phyloP scores from a whole-genome alignment of 495 filamentous ascomycete species.

The Podospora anserina region DNA sequence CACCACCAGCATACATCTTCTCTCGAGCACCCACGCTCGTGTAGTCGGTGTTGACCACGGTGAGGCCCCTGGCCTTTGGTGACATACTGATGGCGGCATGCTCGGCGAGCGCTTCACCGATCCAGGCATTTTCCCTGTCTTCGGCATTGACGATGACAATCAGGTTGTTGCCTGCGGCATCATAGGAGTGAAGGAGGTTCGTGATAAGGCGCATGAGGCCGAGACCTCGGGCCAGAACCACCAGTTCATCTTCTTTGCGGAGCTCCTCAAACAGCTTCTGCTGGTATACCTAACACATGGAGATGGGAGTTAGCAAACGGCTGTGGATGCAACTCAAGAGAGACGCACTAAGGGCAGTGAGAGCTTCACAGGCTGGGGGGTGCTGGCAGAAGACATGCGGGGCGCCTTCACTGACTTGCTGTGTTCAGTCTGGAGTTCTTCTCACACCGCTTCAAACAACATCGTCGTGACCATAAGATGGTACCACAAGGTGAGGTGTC shows the following conservation, averaged over 20 bases:
- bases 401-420: conserved; percentile 10
- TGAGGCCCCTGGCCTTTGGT: conserved; percentile 77
- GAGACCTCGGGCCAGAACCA: conserved; percentile 85
- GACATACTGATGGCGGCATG: conserved; percentile 78
- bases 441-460: neutral
- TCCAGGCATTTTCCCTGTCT: conserved; percentile 91
- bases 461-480: neutral
- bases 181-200: conserved; percentile 93
- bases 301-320: conserved; percentile 4
- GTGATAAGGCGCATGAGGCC: conserved; percentile 87
- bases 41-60: conserved; percentile 89
- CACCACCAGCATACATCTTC: conserved; percentile 83
- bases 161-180: conserved; percentile 91
- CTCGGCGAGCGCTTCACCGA: conserved; percentile 88
- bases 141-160: conserved; percentile 87
- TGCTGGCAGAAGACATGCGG: conserved; percentile 27
- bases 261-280: conserved; percentile 91
- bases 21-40: conserved; percentile 82
- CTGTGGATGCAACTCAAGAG: neutral
- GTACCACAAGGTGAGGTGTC: neutral
- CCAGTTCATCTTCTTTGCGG: conserved; percentile 85
- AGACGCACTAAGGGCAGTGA: conserved; percentile 78
- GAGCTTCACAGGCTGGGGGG: conserved; percentile 68
- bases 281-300: conserved; percentile 60
- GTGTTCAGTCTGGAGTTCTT: neutral